Base-by-base conservation (phyloP, 2,329 filamentous ascomycete genomes). In the Ilyonectria sp. region DNA sequence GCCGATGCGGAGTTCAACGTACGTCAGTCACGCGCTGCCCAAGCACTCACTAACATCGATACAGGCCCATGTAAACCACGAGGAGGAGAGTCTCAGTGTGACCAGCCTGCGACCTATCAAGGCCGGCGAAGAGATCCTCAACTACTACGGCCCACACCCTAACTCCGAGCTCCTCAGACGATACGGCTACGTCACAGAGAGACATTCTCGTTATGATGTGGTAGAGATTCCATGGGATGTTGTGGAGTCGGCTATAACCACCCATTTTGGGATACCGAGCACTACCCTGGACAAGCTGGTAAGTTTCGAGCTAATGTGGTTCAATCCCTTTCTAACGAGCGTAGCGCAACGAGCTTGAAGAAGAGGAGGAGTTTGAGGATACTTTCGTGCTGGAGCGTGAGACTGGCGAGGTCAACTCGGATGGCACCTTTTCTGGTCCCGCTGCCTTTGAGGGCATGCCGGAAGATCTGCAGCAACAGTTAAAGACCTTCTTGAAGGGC, bases 1-100 rank as follows among this genome's bases (percentile, higher is more conserved):
- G 94, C 94, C 0, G 93, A 97, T 78, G 94, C 93, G 5, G 90
- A 94, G 71, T 96, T 96, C 79, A 97, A 97, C 73, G 92, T 92
- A 74, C 74, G 86, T 79, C 43, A 29, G 49, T 49, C 23, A 29
- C 9, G 31, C 31, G 15, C 6, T 33, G 21, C 13, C 11, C 4
- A 21, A 11, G 15, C 29, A 7, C 19, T 50, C 7, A 19, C 69
- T 76, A 52, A 75, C 60, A 49, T 47, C 13, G 23, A 31, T 15
- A 26, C 31, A 88, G 86, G 82, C 85, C 3, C 85, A 89, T 63
- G 85, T 88, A 53, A 87, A 87, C 71, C 87, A 89, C 62, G 84
- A 81, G 44, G 84, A 87, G 37, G 80, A 85, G 13, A 80, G 80
- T 11, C 84, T 97, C 9, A 90, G 91, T 3, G 95, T 96, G 79